A percentile compares a stretch with the other conserved stretches of the same genome.
Conservation (phyloP, 371 early-diverging fungal species). For the Amoeboaphelidium protococcarum region DNA sequence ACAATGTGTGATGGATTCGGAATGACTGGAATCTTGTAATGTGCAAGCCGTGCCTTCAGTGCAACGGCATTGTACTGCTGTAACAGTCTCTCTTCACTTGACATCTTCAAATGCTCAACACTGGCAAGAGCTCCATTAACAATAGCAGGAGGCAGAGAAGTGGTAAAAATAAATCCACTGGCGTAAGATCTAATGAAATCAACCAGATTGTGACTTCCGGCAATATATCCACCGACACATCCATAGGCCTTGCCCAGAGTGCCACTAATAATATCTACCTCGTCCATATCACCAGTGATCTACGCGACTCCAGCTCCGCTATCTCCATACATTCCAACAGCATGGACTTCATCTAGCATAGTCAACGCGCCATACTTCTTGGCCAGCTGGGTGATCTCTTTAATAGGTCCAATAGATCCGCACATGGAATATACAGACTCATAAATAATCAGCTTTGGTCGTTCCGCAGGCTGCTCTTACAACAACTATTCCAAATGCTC, state of each 20-base stretch:
- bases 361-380: constrained; percentile 93
- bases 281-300: constrained; percentile 43
- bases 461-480: not conserved
- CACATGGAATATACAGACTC: constrained; percentile 97
- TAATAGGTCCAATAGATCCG: constrained; percentile 85
- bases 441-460: constrained; percentile 27
- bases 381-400: constrained; percentile 69
- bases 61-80: constrained; percentile 72
- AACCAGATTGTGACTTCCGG: constrained; percentile 55
- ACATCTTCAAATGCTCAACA: constrained; percentile 60
- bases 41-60: constrained; percentile 50
- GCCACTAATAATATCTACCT: constrained; percentile 88
- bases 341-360: constrained; percentile 93
- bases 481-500: not conserved
- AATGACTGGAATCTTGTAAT: constrained; percentile 73
- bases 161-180: constrained; percentile 96
- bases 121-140: constrained; percentile 72
- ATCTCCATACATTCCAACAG: constrained; percentile 93
- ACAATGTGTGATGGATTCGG: constrained; percentile 96
- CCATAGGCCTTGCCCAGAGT: constrained; percentile 95
- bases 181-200: constrained; percentile 95
- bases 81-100: constrained; percentile 47
- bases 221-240: constrained; percentile 92
- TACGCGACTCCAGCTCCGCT: constrained; percentile 92
- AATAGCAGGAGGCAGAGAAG: constrained; percentile 81